A percentile compares a stretch with the other conserved stretches of the same genome.
Evolutionary conservation across 2,329 filamentous ascomycete species (phyloP).

Genomic region (Coccinonectria pachysandricola): DNA sequence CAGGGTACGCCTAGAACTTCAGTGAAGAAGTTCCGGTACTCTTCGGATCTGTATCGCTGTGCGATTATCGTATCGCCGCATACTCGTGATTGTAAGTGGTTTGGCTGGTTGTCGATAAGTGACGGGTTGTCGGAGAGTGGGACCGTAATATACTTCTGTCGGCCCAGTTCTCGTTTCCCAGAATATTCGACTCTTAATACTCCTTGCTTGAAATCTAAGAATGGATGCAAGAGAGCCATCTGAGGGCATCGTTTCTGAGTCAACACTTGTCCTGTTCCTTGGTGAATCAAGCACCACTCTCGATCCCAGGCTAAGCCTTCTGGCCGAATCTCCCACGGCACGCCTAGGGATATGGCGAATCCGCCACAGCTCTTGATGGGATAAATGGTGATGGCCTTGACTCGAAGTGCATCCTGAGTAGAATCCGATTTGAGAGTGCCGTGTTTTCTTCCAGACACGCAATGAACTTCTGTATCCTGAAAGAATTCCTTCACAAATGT

Average conservation of each 20-base stretch:
- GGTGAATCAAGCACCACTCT: slow-evolving; percentile 91
- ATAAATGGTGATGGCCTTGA: slow-evolving; percentile 65
- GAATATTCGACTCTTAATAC: slow-evolving; percentile 51
- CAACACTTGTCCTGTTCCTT: slow-evolving; percentile 71
- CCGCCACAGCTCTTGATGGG: slow-evolving; percentile 92
- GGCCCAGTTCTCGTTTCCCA: slow-evolving; percentile 19
- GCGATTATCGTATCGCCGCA: slow-evolving; percentile 72
- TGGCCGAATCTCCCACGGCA: slow-evolving; percentile 63
- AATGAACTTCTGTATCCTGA: too few relatives aligned
- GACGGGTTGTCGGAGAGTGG: slow-evolving; percentile 60
- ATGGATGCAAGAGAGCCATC: slow-evolving; percentile 76
- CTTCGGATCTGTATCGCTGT: slow-evolving; percentile 55
- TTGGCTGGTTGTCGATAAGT: slow-evolving; percentile 35
- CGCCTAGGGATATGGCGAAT: slow-evolving; percentile 54
- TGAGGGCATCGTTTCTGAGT: slow-evolving; percentile 81
- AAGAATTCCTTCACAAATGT: slow-evolving; percentile 59
- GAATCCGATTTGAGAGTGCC: too few relatives aligned
- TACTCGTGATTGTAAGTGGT: slow-evolving; percentile 51
- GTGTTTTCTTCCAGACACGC: too few relatives aligned
- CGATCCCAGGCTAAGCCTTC: slow-evolving; percentile 91
- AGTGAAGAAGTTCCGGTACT: slow-evolving; percentile 70
- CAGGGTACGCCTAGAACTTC: slow-evolving; percentile 67
- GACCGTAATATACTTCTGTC: slow-evolving; percentile 33
- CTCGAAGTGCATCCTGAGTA: slow-evolving; percentile 14
- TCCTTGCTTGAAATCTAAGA: slow-evolving; percentile 58